A percentile compares a stretch with the other conserved stretches of the same genome.
Evolutionary conservation across 768 basidiomycete genomes (phyloP).

Genomic region (Kwoniella sp.): DNA sequence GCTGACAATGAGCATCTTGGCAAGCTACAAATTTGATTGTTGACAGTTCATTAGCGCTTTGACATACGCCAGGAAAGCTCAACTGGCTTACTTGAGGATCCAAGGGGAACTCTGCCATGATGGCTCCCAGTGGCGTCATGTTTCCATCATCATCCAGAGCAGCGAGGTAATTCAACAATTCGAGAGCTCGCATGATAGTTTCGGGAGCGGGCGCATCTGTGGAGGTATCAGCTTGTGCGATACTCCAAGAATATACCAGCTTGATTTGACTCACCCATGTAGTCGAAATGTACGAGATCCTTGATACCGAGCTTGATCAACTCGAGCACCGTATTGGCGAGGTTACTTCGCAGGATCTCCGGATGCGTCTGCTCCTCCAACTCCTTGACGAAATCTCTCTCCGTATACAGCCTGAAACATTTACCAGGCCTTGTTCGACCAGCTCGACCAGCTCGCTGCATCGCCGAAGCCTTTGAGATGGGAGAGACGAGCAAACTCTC

Average conservation of each 20-base stretch:
- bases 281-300: conserved; percentile 85
- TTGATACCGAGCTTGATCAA: conserved; percentile 91
- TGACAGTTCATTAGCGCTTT: neutral
- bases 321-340: conserved; percentile 90
- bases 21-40: conserved; percentile 65
- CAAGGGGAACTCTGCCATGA: conserved; percentile 99
- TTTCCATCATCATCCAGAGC: conserved; percentile 94
- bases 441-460: conserved; percentile 93
- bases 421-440: conserved; percentile 95
- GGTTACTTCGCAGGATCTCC: conserved; percentile 88
- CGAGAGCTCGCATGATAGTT: conserved; percentile 94
- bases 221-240: conserved; percentile 7
- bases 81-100: conserved; percentile 76
- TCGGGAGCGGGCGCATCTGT: conserved; percentile 88
- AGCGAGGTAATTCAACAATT: conserved; percentile 85
- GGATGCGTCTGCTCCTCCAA: conserved; percentile 97
- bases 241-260: conserved; percentile 8
- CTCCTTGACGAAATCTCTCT: conserved; percentile 94
- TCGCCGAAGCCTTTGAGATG: conserved; percentile 94
- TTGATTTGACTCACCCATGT: conserved; percentile 60
- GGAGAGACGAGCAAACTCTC: conserved; percentile 90
- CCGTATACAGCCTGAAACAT: conserved; percentile 94
- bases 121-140: conserved; percentile 77
- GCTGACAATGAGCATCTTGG: conserved; percentile 90
- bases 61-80: too few relatives aligned